Conservation (phyloP, 257 asterid genomes). For the Solanum okadae region DNA sequence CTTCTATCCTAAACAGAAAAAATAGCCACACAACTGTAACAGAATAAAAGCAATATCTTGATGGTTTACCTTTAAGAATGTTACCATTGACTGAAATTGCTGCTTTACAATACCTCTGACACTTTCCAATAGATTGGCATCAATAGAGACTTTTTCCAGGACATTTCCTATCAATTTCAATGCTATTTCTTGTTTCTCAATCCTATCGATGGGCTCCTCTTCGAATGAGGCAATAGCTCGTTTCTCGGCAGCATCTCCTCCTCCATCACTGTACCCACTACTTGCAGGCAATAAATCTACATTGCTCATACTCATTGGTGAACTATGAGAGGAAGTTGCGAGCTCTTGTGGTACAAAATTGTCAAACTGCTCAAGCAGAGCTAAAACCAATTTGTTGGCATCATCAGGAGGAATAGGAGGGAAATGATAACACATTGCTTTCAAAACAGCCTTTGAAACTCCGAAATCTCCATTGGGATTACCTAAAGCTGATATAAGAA, state of each 20-base stretch:
- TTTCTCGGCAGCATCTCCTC: constrained; percentile 24
- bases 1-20: not conserved
- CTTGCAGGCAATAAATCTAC: constrained; percentile 39
- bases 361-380: constrained; percentile 65
- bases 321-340: constrained; percentile 26
- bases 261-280: constrained; percentile 33
- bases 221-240: constrained; percentile 44
- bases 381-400: constrained; percentile 50
- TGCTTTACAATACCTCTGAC: constrained; percentile 64
- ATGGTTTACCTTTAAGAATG: constrained; percentile 61
- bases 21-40: not conserved
- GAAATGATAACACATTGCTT: constrained; percentile 52
- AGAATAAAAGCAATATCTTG: not conserved
- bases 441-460: constrained; percentile 47
- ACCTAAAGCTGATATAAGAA: constrained; percentile 45
- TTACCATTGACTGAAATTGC: constrained; percentile 71
- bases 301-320: constrained; percentile 55
- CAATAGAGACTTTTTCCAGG: constrained; percentile 48
- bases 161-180: constrained; percentile 58
- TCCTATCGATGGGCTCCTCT: constrained; percentile 64
- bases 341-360: constrained; percentile 36
- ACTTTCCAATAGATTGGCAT: constrained; percentile 59
- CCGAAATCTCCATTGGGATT: constrained; percentile 26
- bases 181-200: constrained; percentile 71
- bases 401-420: constrained; percentile 68